Evolutionary conservation across 2,329 filamentous ascomycete genomes (phyloP), one percentile per base, ranked within the genome.

Genomic region (Ophidiomyces ophidiicola): DNA sequence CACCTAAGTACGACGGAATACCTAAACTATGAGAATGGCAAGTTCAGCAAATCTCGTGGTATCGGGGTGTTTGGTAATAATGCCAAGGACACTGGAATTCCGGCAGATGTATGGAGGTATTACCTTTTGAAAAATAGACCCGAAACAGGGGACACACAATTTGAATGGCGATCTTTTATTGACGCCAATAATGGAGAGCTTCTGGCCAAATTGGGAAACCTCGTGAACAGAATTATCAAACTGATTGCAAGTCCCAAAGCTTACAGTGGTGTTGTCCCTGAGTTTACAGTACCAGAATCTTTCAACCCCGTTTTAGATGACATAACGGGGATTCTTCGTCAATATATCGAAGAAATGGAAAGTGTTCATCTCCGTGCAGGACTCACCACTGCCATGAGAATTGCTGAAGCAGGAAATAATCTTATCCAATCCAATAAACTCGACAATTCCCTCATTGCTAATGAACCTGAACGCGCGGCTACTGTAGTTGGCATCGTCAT

Each of bases 21-120:
- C 52, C 68, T 85, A 42, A 83, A 84, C 62, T 85, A 85, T 54
- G 80, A 85, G 57, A 73, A 73, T 44, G 80, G 80, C 46, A 92
- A 92, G 57, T 92, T 92, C 62, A 83, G 77, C 53, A 92, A 92
- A 60, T 86, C 80, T 33, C 72, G 82, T 52, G 80, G 79, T 21
- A 74, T 90, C 29, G 83, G 83, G 47, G 84, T 92, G 1, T 92
- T 92, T 53, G 84, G 84, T 35, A 83, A 81, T 62, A 81, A 80
- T 50, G 84, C 81, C 29, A 78, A 80, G 59, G 77, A 86, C 28
- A 88, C 82, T 8, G 83, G 82, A 14, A 71, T 92, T 24, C 72
- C 79, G 6, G 67, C 82, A 1, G 80, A 83, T 41, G 81, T 90
- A 12, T 90, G 82, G 81, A 70, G 84, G 48, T 90, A 85, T 60